phyloP scores from a whole-genome alignment of 208 protist genomes.

The Leishmania major region DNA sequence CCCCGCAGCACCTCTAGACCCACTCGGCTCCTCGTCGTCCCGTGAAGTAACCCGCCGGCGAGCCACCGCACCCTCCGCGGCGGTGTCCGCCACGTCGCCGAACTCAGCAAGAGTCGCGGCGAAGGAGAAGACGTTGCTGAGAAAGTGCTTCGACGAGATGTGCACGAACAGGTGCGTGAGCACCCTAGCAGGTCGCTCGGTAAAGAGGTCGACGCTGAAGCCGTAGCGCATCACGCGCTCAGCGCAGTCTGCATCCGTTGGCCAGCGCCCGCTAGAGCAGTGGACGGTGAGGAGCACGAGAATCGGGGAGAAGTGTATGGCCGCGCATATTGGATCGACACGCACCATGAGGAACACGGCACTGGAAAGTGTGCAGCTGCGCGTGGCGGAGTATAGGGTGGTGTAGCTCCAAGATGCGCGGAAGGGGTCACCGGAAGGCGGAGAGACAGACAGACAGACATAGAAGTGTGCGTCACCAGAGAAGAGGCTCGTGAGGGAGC shows the following conservation, averaged over 20 bases:
- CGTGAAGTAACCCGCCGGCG: neutral
- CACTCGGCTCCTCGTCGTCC: neutral
- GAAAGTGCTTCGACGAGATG: conserved; percentile 47
- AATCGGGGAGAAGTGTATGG: conserved; percentile 54
- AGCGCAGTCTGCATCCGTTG: conserved; percentile 40
- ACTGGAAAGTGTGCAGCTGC: conserved; percentile 4
- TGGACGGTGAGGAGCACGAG: conserved; percentile 56
- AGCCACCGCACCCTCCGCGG: conserved; percentile 27
- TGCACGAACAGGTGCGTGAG: conserved; percentile 75
- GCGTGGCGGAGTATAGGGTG: neutral
- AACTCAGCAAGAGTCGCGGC: conserved; percentile 54
- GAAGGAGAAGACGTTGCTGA: conserved; percentile 51
- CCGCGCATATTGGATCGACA: conserved; percentile 35
- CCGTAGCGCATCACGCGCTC: conserved; percentile 47
- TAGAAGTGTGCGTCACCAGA: too few relatives aligned
- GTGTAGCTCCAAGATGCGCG: neutral
- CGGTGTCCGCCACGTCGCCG: conserved; percentile 24
- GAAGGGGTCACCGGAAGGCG: neutral
- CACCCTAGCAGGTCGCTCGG: conserved; percentile 30
- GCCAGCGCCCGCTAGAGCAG: conserved; percentile 46
- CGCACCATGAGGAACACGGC: conserved; percentile 7
- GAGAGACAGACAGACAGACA: neutral
- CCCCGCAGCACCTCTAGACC: neutral
- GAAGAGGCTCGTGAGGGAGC: too few relatives aligned
- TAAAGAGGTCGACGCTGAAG: conserved; percentile 45